These are phyloP conservation scores for Vitis rupestris DNA, from an alignment of 164 flowering plant species.

Conservation along the genomic window DNA sequence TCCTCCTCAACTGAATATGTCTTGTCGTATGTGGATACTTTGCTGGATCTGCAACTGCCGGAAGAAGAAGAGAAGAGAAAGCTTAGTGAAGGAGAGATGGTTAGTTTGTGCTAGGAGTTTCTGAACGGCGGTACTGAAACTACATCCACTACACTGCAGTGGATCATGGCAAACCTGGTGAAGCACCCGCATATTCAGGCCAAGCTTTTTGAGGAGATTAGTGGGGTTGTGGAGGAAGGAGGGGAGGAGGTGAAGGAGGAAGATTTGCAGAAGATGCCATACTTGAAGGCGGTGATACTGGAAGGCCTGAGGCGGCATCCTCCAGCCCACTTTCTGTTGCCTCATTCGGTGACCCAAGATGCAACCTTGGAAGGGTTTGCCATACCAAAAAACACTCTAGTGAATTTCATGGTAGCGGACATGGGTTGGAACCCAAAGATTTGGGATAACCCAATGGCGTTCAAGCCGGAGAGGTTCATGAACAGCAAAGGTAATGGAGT, in stretches of 20 bases:
- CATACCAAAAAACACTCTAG: conserved; percentile 24
- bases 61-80: conserved; percentile 11
- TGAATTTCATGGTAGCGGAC: conserved; percentile 40
- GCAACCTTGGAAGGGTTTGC: conserved; percentile 19
- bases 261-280: too few species aligned
- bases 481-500: neutral
- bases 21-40: conserved; percentile 10
- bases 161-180: too few species aligned
- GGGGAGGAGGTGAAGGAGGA: conserved; percentile 13
- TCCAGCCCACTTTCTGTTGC: conserved; percentile 32
- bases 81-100: conserved; percentile 18
- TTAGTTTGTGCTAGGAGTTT: conserved; percentile 28
- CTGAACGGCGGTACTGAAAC: conserved; percentile 31
- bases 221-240: conserved; percentile 5
- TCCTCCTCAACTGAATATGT: too few species aligned
- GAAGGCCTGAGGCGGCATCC: conserved; percentile 44
- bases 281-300: conserved; percentile 29
- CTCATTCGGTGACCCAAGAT: conserved; percentile 33
- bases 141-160: conserved; percentile 21
- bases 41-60: conserved; percentile 11
- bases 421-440: conserved; percentile 20
- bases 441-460: conserved; percentile 29
- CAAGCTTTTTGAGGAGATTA: conserved; percentile 33
- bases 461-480: conserved; percentile 47
- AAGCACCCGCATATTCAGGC: conserved; percentile 18